A percentile compares a stretch with the other conserved stretches of the same genome.
Conservation (phyloP, 768 basidiomycete genomes). For the Amanita subjunquillea region DNA sequence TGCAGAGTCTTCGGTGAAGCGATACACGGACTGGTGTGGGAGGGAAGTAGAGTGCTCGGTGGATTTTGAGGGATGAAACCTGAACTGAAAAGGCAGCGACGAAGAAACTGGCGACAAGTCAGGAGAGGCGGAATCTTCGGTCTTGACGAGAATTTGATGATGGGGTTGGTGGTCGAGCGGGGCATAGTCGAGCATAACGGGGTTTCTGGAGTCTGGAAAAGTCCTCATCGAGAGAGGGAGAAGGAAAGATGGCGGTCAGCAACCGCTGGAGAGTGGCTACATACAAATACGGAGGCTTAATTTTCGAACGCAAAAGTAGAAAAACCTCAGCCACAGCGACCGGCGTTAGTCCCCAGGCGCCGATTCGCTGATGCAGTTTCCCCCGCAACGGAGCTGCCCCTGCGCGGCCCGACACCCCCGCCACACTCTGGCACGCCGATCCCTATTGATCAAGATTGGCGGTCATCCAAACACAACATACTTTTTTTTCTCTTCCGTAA, state of each 20-base stretch:
- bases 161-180: conserved; percentile 6
- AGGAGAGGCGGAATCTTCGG: conserved; percentile 32
- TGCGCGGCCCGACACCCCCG: neutral
- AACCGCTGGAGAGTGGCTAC: neutral
- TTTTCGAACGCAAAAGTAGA: neutral
- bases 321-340: neutral
- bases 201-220: conserved; percentile 12
- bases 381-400: neutral
- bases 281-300: conserved; percentile 5
- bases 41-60: conserved; percentile 19
- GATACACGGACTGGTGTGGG: conserved; percentile 23
- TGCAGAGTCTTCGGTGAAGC: conserved; percentile 19
- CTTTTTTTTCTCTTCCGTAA: neutral
- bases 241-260: conserved; percentile 2
- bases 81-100: conserved; percentile 26
- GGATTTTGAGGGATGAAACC: conserved; percentile 18
- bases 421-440: neutral
- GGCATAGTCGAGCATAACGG: conserved; percentile 12
- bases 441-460: neutral
- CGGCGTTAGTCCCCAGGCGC: neutral
- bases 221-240: conserved; percentile 12
- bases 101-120: conserved; percentile 25
- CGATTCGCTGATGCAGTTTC: neutral
- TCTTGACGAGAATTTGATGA: conserved; percentile 25
- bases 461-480: neutral